phyloP scores from a whole-genome alignment of 129 eudicot genomes.

The Flaveria brownii region DNA sequence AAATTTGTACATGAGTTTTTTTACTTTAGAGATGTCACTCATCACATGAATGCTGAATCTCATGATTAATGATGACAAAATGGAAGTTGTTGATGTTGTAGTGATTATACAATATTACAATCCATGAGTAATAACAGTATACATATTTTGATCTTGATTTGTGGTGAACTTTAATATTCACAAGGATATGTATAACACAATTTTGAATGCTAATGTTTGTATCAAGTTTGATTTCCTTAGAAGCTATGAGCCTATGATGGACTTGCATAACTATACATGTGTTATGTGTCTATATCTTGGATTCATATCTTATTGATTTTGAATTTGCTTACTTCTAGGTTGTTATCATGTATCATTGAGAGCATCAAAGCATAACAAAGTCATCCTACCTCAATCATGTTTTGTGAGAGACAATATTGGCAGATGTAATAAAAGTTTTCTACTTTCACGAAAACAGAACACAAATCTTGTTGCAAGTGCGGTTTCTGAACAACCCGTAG shows the following conservation, averaged over 20 bases:
- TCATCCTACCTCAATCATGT: constrained; percentile 33
- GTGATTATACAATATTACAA: no score
- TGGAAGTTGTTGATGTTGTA: no score
- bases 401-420: constrained; percentile 30
- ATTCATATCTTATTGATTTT: constrained; percentile 7
- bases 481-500: constrained; percentile 60
- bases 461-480: constrained; percentile 43
- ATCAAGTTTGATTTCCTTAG: no score
- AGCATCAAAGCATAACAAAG: constrained; percentile 39
- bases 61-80: no score
- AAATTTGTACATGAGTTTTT: no score
- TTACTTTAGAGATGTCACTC: not conserved
- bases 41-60: not conserved
- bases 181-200: no score
- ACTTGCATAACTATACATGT: no score
- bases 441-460: constrained; percentile 35
- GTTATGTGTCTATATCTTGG: not conserved
- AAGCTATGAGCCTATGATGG: no score
- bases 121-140: no score
- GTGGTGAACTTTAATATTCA: no score
- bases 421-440: constrained; percentile 24
- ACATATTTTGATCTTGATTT: no score
- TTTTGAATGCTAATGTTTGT: no score
- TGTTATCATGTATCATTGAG: constrained; percentile 44
- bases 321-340: constrained; percentile 29